Base-by-base conservation (phyloP, 2,329 filamentous ascomycete species). In the Fusarium tuaranense region DNA sequence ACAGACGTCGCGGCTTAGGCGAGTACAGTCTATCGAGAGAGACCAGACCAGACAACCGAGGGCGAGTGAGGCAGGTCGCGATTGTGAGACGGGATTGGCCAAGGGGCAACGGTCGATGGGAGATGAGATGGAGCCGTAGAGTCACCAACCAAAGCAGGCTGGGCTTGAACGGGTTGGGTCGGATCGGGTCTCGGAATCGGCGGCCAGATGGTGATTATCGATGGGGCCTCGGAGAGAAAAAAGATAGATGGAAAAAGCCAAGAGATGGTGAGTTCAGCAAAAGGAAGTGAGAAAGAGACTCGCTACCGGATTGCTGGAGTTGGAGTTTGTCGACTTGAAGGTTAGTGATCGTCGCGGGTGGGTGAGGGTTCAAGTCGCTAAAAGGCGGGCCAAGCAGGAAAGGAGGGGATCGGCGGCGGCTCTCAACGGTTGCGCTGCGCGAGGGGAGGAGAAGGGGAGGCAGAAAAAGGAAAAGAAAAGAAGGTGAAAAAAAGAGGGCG, bases 401-500 rank as follows among this genome's bases (percentile, higher is more conserved):
- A 70, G 69, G 60, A 78, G 71, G 48, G 71, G 77, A 79, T 78
- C 73, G 77, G 66, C 76, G 64, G 68, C 70, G 71, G 72, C 68
- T 76, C 73, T 73, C 66, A 70, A 74, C 67, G 68, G 73, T 65
- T 69, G 60, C 71, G 63, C 30, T 68, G 60, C 69, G 65, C 30
- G 48, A 32, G 53, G 53, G n/a, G n/a, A 32, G 32, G 53, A 34
- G 51, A 63, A 63, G 62, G 44, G 25, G 61, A 63, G 61, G 61
- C 66, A 66, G 63, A 64, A 71, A 51, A 44, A 64, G 68, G 63
- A 74, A 70, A 68, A 67, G 67, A 64, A 68, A 65, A 55, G 32
- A 65, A 69, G 41, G 20, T 38, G 65, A 67, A 61, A 69, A 70
- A 69, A 69, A 76, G 66, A 69, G 65, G 61, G 46, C 53, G 69